Conservation (phyloP, 2,329 filamentous ascomycete genomes). For the Trichoderma endophyticum region DNA sequence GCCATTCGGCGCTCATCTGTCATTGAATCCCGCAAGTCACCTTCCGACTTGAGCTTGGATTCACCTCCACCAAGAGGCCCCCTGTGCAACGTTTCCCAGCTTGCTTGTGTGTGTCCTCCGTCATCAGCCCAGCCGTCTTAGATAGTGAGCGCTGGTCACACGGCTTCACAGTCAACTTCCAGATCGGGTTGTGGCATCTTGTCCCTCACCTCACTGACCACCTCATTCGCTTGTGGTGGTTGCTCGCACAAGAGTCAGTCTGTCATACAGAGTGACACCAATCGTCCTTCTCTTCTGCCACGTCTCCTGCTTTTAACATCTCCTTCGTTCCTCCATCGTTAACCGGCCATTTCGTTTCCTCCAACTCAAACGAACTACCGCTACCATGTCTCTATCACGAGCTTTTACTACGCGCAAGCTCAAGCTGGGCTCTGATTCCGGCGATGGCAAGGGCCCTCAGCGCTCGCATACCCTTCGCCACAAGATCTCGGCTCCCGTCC, state of each 20-base stretch:
- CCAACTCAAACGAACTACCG: slow-evolving; percentile 24
- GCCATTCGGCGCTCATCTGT: not conserved
- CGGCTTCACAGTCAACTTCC: slow-evolving; percentile 17
- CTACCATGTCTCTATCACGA: slow-evolving; percentile 57
- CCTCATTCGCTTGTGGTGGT: slow-evolving; percentile 3
- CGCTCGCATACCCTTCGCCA: slow-evolving; percentile 46
- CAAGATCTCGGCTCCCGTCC: slow-evolving; percentile 84
- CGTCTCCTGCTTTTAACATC: not conserved
- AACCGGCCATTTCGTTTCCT: not conserved
- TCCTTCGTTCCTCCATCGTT: not conserved
- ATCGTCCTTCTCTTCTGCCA: not conserved
- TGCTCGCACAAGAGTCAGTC: not conserved
- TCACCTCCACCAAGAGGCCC: slow-evolving; percentile 6
- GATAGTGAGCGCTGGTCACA: slow-evolving; percentile 15
- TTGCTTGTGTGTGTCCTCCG: not conserved
- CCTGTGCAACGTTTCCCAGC: slow-evolving; percentile 18
- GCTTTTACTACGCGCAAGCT: slow-evolving; percentile 69
- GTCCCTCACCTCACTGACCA: not conserved
- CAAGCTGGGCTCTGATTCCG: slow-evolving; percentile 49
- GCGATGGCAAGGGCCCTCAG: slow-evolving; percentile 41
- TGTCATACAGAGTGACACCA: not conserved
- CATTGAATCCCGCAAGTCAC: slow-evolving; percentile 8
- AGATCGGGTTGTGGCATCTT: slow-evolving; percentile 17
- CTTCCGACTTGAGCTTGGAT: slow-evolving; percentile 21
- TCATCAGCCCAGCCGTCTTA: slow-evolving; percentile 10